phyloP scores from a whole-genome alignment of 192 early-diverging fungal genomes.

The Entrophospora sp. region DNA sequence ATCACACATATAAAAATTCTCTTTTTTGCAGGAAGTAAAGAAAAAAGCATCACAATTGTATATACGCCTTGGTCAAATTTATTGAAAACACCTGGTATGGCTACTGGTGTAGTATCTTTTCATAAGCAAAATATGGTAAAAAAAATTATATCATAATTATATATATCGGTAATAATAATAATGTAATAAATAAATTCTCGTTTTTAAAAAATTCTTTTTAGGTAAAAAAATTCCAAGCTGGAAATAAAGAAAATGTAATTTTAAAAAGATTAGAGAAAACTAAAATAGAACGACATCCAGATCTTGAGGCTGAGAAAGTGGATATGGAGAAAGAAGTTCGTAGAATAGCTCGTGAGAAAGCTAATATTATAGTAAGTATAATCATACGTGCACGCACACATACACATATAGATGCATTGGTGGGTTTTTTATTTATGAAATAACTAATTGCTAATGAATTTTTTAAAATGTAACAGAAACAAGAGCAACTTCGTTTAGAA shows the following conservation, averaged over 20 bases:
- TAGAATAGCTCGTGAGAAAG: conserved; percentile 20
- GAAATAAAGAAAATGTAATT: conserved; percentile 68
- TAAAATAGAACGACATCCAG: conserved; percentile 62
- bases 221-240: conserved; percentile 78
- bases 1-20: neutral
- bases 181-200: neutral
- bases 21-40: conserved; percentile 69
- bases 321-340: conserved; percentile 43
- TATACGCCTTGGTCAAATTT: conserved; percentile 91
- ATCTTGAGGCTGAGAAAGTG: conserved; percentile 67
- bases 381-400: neutral
- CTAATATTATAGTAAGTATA: conserved; percentile 26
- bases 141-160: conserved; percentile 1
- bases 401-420: neutral
- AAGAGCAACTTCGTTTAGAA: conserved; percentile 31
- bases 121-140: conserved; percentile 54
- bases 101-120: conserved; percentile 92
- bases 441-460: neutral
- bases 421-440: neutral
- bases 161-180: neutral
- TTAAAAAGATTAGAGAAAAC: conserved; percentile 96
- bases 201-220: conserved; percentile 18
- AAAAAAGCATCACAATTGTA: conserved; percentile 80
- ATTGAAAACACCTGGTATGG: conserved; percentile 89
- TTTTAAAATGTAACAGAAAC: conserved; percentile 21